phyloP scores from a whole-genome alignment of 2,329 filamentous ascomycete species.

The Penicillium sp. region DNA sequence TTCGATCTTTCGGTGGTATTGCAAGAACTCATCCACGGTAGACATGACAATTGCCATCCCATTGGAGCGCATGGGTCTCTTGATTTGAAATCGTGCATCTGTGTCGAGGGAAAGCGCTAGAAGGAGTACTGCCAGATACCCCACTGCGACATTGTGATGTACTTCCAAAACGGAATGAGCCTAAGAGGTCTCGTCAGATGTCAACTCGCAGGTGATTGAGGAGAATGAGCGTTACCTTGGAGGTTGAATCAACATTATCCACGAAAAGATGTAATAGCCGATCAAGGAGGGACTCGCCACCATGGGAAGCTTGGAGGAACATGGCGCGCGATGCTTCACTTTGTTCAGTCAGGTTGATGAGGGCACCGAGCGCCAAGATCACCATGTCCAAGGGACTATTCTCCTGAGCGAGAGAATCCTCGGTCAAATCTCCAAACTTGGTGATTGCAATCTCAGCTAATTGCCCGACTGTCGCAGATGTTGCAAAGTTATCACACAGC shows the following conservation, averaged over 20 bases:
- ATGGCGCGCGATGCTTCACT: conserved; percentile 60
- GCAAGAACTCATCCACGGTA: conserved; percentile 62
- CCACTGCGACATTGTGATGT: conserved; percentile 77
- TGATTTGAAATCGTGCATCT: conserved; percentile 45
- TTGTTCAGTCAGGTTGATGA: conserved; percentile 86
- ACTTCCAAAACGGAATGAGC: conserved; percentile 63
- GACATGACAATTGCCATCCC: conserved; percentile 53
- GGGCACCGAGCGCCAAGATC: conserved; percentile 73
- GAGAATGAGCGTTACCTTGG: conserved; percentile 58
- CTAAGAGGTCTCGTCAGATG: conserved; percentile 32
- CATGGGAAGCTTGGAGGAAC: conserved; percentile 43
- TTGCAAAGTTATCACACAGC: conserved; percentile 67
- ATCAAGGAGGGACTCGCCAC: conserved; percentile 51
- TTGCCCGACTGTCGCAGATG: conserved; percentile 34
- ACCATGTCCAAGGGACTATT: conserved; percentile 66
- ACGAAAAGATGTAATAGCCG: conserved; percentile 64
- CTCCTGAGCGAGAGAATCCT: conserved; percentile 39
- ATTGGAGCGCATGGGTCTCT: conserved; percentile 44
- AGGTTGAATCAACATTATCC: conserved; percentile 63
- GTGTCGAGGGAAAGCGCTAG: conserved; percentile 71
- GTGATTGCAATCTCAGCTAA: conserved; percentile 38
- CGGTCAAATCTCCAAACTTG: conserved; percentile 31
- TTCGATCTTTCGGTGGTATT: conserved; percentile 60
- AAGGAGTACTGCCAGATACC: conserved; percentile 80
- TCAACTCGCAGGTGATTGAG: background rate